Percentiles rank a stretch among this genome's conserved stretches.
These are phyloP conservation scores for Aegilops tauschii DNA, from an alignment of 176 grass and related monocot genomes.

Conservation along the genomic window DNA sequence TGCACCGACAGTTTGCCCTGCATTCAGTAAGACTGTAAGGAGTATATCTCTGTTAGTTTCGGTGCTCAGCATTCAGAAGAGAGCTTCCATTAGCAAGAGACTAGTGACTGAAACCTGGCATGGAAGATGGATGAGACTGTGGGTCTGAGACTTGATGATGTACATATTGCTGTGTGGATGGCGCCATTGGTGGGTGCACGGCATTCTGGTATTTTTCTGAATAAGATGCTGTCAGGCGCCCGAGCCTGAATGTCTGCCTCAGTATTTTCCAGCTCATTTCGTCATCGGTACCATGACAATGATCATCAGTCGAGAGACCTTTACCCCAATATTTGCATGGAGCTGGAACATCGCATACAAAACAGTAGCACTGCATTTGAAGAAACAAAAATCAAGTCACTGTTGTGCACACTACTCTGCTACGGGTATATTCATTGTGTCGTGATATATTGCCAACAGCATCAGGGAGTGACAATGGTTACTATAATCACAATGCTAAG, in stretches of 20 bases:
- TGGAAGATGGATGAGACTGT: conserved; percentile 10
- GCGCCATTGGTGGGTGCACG: not conserved
- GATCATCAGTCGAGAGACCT: conserved; percentile 31
- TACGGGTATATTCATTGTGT: not conserved
- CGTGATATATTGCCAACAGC: not conserved
- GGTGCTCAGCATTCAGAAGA: not conserved
- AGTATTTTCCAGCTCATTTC: conserved; percentile 47
- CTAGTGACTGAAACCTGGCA: not conserved
- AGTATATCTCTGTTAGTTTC: not conserved
- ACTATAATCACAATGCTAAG: not conserved
- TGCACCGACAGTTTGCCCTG: not conserved
- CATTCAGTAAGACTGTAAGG: not conserved
- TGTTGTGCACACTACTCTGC: no score
- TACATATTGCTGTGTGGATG: conserved; percentile 24
- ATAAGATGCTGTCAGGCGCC: conserved; percentile 23
- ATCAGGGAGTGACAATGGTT: not conserved
- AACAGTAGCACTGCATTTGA: conserved; percentile 94
- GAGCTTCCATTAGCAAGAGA: not conserved
- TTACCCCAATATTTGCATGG: conserved; percentile 82
- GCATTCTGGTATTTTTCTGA: conserved; percentile 26
- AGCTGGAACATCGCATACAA: conserved; percentile 79
- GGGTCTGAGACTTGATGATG: not conserved
- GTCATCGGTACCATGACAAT: conserved; percentile 87
- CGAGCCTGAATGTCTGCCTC: conserved; percentile 45
- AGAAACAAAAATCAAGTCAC: conserved; percentile 12